These are phyloP conservation scores for Astragalus glycyphyllos DNA, from an alignment of 306 rosid species.

Conservation along the genomic window DNA sequence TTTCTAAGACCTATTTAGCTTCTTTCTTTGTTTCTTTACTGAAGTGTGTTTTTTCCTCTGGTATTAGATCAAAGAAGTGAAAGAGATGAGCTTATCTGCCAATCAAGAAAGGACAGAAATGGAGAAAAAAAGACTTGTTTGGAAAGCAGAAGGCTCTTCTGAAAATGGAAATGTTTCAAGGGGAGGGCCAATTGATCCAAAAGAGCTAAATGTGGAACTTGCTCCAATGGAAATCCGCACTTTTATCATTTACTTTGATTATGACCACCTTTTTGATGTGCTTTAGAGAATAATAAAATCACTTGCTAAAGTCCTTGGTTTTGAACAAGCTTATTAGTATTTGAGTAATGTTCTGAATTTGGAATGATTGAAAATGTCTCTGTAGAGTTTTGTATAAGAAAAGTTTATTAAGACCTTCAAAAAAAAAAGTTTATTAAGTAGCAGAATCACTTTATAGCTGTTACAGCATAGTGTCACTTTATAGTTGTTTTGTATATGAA, in stretches of 20 bases:
- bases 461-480: too few species aligned
- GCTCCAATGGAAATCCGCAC: conserved; percentile 92
- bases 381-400: too few species aligned
- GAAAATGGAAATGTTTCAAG: conserved; percentile 51
- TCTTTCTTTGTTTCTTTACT: conserved; percentile 13
- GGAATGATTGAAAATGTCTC: too few species aligned
- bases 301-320: conserved; percentile 39
- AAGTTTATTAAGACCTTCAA: too few species aligned
- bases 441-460: too few species aligned
- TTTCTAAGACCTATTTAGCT: background rate
- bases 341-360: background rate
- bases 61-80: conserved; percentile 69
- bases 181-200: conserved; percentile 80
- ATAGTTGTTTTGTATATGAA: too few species aligned
- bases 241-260: conserved; percentile 56
- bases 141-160: conserved; percentile 71
- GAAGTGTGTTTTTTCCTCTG: conserved; percentile 28
- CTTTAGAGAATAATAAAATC: conserved; percentile 24
- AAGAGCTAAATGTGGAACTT: conserved; percentile 73
- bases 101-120: conserved; percentile 86
- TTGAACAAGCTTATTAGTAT: conserved; percentile 18
- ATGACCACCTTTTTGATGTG: conserved; percentile 44
- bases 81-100: conserved; percentile 76
- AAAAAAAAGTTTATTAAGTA: too few species aligned
- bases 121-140: conserved; percentile 81